phyloP scores from a whole-genome alignment of 306 rosid species.

The Vigna reflexopilosa region DNA sequence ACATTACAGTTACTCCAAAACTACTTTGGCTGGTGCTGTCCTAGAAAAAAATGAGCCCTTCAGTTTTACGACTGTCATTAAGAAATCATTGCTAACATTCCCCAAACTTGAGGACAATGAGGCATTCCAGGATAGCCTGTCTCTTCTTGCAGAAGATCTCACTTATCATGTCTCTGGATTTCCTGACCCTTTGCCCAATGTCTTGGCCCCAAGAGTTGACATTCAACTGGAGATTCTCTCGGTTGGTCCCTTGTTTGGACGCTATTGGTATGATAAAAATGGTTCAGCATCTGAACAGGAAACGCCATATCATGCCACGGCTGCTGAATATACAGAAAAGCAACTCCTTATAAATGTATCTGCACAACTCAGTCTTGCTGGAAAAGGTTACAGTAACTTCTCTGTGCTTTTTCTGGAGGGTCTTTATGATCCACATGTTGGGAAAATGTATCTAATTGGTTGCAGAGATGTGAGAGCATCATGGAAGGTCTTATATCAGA shows the following conservation, averaged over 20 bases:
- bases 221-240: constrained; percentile 82
- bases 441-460: constrained; percentile 87
- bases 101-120: constrained; percentile 85
- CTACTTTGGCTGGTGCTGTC: constrained; percentile 60
- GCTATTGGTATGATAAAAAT: constrained; percentile 58
- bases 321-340: constrained; percentile 74
- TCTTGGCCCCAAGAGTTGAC: constrained; percentile 51
- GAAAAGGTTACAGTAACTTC: constrained; percentile 60
- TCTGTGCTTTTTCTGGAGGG: constrained; percentile 83
- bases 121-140: constrained; percentile 63
- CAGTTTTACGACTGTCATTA: constrained; percentile 67
- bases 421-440: constrained; percentile 78
- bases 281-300: constrained; percentile 53
- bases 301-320: constrained; percentile 60
- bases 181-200: constrained; percentile 56
- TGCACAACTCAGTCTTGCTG: constrained; percentile 68
- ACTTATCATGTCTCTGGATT: constrained; percentile 62
- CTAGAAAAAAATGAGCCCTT: constrained; percentile 70
- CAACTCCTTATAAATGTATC: constrained; percentile 93
- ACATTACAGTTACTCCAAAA: constrained; percentile 68
- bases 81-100: constrained; percentile 77
- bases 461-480: constrained; percentile 88
- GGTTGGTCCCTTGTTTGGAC: constrained; percentile 75
- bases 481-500: constrained; percentile 67
- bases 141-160: constrained; percentile 88